Evolutionary conservation across 2,329 filamentous ascomycete species (phyloP).

Genomic region (Colletotrichum paranaense): DNA sequence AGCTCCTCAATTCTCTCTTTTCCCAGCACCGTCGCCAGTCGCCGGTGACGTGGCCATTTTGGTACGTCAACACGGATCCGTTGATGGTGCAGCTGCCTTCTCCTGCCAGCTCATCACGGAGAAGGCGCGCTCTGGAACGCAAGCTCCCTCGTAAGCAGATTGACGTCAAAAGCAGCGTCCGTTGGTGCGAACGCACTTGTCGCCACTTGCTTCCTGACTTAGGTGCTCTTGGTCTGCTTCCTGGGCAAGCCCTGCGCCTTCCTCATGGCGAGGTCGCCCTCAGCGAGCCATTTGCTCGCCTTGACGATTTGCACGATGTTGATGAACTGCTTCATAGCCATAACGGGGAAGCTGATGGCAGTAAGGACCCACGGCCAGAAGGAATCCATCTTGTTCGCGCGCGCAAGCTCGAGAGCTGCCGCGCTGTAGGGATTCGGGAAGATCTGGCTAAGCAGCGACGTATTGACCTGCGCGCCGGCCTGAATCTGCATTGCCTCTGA

Average conservation of each 20-base stretch:
- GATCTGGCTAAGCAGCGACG: slow-evolving; percentile 76
- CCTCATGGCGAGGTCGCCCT: slow-evolving; percentile 83
- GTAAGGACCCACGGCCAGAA: slow-evolving; percentile 77
- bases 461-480: slow-evolving; percentile 76
- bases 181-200: background rate
- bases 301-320: slow-evolving; percentile 95
- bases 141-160: background rate
- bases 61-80: background rate
- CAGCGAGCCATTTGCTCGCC: slow-evolving; percentile 90
- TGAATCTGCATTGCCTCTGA: slow-evolving; percentile 64
- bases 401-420: slow-evolving; percentile 89
- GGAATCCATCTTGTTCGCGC: slow-evolving; percentile 92
- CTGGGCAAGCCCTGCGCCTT: slow-evolving; percentile 63
- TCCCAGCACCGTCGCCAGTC: background rate
- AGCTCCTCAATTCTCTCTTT: background rate
- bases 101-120: background rate
- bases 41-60: background rate
- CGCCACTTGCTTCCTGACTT: background rate
- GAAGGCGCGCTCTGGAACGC: background rate
- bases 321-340: slow-evolving; percentile 92
- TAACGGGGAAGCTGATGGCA: slow-evolving; percentile 83
- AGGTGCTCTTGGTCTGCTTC: slow-evolving; percentile 45
- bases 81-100: background rate
- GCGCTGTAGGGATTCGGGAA: slow-evolving; percentile 93
- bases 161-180: background rate